phyloP scores from a whole-genome alignment of 768 basidiomycete species.

The Rhodotorula toruloides region DNA sequence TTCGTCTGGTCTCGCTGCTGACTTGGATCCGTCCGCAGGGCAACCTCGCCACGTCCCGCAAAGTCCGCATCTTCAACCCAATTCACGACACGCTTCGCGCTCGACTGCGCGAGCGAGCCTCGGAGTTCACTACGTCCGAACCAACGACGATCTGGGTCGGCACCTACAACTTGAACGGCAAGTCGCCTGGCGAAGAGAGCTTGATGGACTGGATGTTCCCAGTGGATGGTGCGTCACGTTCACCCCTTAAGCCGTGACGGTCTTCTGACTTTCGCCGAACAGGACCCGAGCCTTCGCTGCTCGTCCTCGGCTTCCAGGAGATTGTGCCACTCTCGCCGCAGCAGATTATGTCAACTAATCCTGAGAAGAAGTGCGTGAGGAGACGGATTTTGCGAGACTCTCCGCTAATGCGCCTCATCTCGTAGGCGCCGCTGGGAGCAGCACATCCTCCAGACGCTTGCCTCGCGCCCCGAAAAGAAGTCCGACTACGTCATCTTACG shows the following conservation, averaged over 20 bases:
- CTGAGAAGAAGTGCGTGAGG: slow-evolving; percentile 33
- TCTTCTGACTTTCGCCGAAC: slow-evolving; percentile 48
- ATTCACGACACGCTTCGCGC: slow-evolving; percentile 79
- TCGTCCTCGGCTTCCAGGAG: slow-evolving; percentile 89
- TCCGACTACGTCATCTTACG: slow-evolving; percentile 76
- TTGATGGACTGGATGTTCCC: slow-evolving; percentile 84
- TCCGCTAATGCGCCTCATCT: no score
- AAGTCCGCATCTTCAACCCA: slow-evolving; percentile 88
- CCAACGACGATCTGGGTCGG: slow-evolving; percentile 74
- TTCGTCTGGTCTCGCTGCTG: background rate
- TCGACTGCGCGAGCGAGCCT: slow-evolving; percentile 61
- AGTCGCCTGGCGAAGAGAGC: slow-evolving; percentile 71
- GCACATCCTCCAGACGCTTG: slow-evolving; percentile 71
- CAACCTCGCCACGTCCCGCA: slow-evolving; percentile 78
- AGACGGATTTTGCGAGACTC: background rate
- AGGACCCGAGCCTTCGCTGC: slow-evolving; percentile 63
- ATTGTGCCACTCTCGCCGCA: slow-evolving; percentile 97
- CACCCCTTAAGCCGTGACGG: background rate
- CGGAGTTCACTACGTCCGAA: slow-evolving; percentile 77
- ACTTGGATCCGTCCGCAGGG: slow-evolving; percentile 56
- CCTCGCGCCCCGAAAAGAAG: slow-evolving; percentile 62
- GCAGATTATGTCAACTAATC: slow-evolving; percentile 58
- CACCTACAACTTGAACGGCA: slow-evolving; percentile 93
- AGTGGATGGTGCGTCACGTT: slow-evolving; percentile 57
- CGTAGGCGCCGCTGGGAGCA: slow-evolving; percentile 81